Evolutionary conservation across 805 yeast species (phyloP), one percentile per base, ranked within the genome.

Genomic region (Cyberlindnera xishuangbannaensis): DNA sequence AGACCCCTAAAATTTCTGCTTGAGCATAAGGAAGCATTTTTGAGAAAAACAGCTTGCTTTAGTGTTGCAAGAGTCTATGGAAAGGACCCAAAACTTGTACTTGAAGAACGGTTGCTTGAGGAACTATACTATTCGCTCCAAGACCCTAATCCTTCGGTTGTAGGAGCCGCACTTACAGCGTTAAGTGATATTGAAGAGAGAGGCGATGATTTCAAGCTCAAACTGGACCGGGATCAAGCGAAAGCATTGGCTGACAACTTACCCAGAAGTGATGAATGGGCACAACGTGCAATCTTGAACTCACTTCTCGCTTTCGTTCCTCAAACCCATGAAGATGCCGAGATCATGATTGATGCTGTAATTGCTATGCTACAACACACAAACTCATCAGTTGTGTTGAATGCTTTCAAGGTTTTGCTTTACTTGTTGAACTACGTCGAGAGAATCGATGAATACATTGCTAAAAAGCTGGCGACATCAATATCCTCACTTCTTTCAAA

Each of bases 371-470:
- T 90, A 16, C 94, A 78, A 49, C 94, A 84, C 53, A 79, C 78
- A 13, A 87, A 84, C 56, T 65, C 95, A 0, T 71, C 92, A 0
- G 92, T 88, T 9, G 90, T 83, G 0, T 55, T 87, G 38, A 87
- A 84, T 46, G 68, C 95, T 0, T 63, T 84, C 34, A 78, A 86
- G 40, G 74, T 78, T 9, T 72, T 87, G 12, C 59, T 83, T 7
- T 88, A 85, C 58, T 59, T 79, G 28, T 62, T 81, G 27, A 84
- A 88, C 54, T 90, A 83, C 54, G 76, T 81, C 12, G 67, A 67
- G 17, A 64, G 64, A 31, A 66, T 79, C 1, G 75, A 70, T 19
- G 67, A 70, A 21, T 65, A 67, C n/a, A 51, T 83, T 4, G 79
- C 84, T 1, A 67, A 69, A 35, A 62, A 80, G 40, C 59, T 86